Evolutionary conservation across 805 yeast species (phyloP).

Genomic region (Pachysolen tannophilus): DNA sequence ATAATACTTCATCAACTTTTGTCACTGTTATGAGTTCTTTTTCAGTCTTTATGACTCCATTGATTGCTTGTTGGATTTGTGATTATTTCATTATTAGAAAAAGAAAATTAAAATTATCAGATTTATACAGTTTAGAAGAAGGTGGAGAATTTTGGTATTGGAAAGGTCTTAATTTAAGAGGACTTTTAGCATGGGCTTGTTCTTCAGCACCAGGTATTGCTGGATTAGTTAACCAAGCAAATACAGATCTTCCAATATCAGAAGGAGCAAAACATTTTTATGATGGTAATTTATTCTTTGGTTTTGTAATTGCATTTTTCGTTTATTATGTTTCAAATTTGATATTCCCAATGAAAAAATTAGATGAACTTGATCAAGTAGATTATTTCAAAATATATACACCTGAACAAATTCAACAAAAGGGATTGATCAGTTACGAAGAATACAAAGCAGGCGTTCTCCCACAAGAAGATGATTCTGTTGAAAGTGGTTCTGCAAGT

Average conservation of each 20-base stretch:
- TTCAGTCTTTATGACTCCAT: constrained; percentile 29
- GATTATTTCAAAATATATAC: constrained; percentile 23
- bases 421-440: constrained; percentile 11
- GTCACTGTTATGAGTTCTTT: constrained; percentile 26
- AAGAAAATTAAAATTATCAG: constrained; percentile 29
- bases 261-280: constrained; percentile 35
- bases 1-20: constrained; percentile 23
- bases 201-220: constrained; percentile 44
- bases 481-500: too few relatives aligned
- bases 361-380: constrained; percentile 12
- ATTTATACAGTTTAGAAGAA: constrained; percentile 27
- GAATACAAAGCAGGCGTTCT: constrained; percentile 3
- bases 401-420: constrained; percentile 17
- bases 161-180: constrained; percentile 36
- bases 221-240: constrained; percentile 30
- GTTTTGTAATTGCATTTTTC: constrained; percentile 41
- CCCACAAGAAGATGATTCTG: too few relatives aligned
- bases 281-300: constrained; percentile 36
- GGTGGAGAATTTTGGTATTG: constrained; percentile 29
- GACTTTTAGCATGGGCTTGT: constrained; percentile 27
- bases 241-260: constrained; percentile 20
- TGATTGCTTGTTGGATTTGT: constrained; percentile 27
- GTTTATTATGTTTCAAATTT: constrained; percentile 29
- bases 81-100: constrained; percentile 34
- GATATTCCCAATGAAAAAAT: constrained; percentile 18